phyloP scores from a whole-genome alignment of 106 monocot species.

The Allium cepa region DNA sequence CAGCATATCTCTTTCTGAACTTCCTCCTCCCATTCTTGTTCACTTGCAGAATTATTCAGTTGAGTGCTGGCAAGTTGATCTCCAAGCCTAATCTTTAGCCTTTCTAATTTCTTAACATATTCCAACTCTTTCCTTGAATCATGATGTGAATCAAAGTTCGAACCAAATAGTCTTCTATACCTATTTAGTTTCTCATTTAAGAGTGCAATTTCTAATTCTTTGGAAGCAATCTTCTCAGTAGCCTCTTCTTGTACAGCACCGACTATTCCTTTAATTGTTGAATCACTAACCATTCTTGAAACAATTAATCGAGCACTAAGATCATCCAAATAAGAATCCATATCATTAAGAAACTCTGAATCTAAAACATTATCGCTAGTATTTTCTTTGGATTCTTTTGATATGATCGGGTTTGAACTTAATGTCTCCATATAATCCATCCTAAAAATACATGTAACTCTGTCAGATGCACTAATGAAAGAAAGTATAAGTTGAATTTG shows the following conservation, averaged over 20 bases:
- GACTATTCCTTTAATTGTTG: constrained; percentile 60
- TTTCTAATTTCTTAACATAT: constrained; percentile 3
- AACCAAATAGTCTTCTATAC: constrained; percentile 11
- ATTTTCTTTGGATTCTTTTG: neutral
- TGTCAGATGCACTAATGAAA: too few relatives aligned
- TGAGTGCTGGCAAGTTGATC: constrained; percentile 24
- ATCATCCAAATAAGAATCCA: constrained; percentile 62
- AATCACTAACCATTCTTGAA: constrained; percentile 77
- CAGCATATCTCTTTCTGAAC: constrained; percentile 17
- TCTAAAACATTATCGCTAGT: neutral
- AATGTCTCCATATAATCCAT: neutral
- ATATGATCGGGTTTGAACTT: neutral
- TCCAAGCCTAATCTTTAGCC: constrained; percentile 14
- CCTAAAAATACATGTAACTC: neutral
- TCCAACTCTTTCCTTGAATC: neutral
- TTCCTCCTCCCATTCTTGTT: constrained; percentile 24
- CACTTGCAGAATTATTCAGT: constrained; percentile 12
- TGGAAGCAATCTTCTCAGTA: constrained; percentile 34
- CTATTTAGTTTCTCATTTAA: constrained; percentile 26
- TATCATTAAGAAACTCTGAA: constrained; percentile 42
- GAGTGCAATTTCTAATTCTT: constrained; percentile 31
- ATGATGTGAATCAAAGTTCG: neutral
- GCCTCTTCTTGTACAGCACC: constrained; percentile 58
- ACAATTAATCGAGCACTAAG: constrained; percentile 44
- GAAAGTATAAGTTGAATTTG: too few relatives aligned